Evolutionary conservation across 2,329 filamentous ascomycete genomes (phyloP).

Genomic region (Aspergillus brunneoviolaceus): DNA sequence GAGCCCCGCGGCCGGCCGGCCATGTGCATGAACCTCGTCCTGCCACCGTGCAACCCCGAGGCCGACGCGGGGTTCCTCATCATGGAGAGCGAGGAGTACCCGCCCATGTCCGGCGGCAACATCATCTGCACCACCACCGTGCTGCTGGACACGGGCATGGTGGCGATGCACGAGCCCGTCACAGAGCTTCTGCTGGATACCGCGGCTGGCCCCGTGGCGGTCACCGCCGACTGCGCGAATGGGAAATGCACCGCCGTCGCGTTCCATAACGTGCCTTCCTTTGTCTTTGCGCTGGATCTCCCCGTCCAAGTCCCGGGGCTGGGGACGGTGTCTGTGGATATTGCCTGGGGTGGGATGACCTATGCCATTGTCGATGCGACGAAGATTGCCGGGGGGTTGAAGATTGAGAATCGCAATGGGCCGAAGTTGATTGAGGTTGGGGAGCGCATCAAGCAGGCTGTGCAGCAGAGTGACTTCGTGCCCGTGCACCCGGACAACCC

Average conservation of each 20-base stretch:
- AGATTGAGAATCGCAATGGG: conserved; percentile 34
- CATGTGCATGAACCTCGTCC: conserved; percentile 42
- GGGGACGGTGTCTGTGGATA: conserved; percentile 42
- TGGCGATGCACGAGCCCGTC: conserved; percentile 45
- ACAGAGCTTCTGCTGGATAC: conserved; percentile 46
- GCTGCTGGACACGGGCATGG: conserved; percentile 49
- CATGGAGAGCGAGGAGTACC: conserved; percentile 49
- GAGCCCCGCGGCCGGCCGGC: conserved; percentile 47
- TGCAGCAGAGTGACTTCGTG: conserved; percentile 29
- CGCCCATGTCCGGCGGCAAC: conserved; percentile 48
- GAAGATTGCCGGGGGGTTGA: conserved; percentile 30
- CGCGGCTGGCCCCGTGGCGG: conserved; percentile 43
- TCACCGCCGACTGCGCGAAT: conserved; percentile 42
- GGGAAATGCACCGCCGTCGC: conserved; percentile 46
- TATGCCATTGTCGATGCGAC: conserved; percentile 45
- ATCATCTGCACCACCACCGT: conserved; percentile 46
- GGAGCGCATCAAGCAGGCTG: conserved; percentile 43
- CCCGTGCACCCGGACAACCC: conserved; percentile 48
- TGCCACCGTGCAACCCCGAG: conserved; percentile 44
- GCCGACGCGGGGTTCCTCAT: conserved; percentile 49
- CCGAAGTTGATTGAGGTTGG: conserved; percentile 43
- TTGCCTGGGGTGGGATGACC: conserved; percentile 50
- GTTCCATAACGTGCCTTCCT: conserved; percentile 48
- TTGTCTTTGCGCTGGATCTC: conserved; percentile 42
- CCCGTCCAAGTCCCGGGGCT: conserved; percentile 42